phyloP scores from a whole-genome alignment of 257 asterid species.

The Nyctanthes arbortristis region DNA sequence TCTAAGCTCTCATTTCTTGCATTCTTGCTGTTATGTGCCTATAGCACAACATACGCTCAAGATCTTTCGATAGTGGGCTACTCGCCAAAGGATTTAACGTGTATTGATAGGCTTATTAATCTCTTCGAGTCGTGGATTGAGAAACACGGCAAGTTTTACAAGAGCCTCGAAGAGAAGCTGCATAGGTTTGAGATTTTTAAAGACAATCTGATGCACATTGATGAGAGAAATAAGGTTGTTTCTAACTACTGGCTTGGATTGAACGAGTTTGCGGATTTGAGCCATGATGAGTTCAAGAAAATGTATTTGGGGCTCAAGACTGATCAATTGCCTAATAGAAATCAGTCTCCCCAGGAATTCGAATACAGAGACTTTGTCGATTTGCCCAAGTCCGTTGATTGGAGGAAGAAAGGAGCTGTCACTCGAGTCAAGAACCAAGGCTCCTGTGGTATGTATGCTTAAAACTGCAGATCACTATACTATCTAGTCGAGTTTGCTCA shows the following conservation, averaged over 20 bases:
- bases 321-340: slow-evolving; percentile 31
- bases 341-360: slow-evolving; percentile 37
- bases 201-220: slow-evolving; percentile 63
- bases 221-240: slow-evolving; percentile 51
- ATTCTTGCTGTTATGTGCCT: slow-evolving; percentile 27
- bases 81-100: slow-evolving; percentile 48
- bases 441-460: slow-evolving; percentile 47
- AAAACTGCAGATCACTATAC: no score
- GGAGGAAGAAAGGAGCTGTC: slow-evolving; percentile 78
- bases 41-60: slow-evolving; percentile 19
- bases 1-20: slow-evolving; percentile 39
- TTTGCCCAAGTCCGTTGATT: slow-evolving; percentile 59
- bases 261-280: slow-evolving; percentile 65
- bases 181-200: slow-evolving; percentile 61
- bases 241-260: slow-evolving; percentile 60
- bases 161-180: slow-evolving; percentile 57
- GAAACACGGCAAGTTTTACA: slow-evolving; percentile 52
- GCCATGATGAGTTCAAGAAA: slow-evolving; percentile 66
- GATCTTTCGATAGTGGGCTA: slow-evolving; percentile 64
- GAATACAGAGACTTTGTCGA: slow-evolving; percentile 37
- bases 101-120: slow-evolving; percentile 48
- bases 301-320: slow-evolving; percentile 51
- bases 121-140: slow-evolving; percentile 61
- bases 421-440: slow-evolving; percentile 67
- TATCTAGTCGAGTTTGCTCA: neutral